Conservation (phyloP, 257 asterid genomes). For the Thymus quinquecostatus region DNA sequence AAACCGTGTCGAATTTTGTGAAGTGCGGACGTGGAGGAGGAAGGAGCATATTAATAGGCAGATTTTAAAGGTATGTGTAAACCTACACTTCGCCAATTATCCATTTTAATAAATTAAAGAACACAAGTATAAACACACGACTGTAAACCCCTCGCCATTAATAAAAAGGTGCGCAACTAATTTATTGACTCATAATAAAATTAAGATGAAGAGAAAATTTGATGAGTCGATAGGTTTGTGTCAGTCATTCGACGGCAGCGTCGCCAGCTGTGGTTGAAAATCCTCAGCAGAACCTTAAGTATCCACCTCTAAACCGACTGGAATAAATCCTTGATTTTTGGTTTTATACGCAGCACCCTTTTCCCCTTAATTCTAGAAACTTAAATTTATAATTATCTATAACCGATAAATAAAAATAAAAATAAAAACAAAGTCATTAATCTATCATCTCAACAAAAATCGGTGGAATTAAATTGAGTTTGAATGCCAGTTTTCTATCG, state of each 20-base stretch:
- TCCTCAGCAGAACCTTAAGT: slow-evolving; percentile 20
- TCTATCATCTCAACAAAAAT: neutral
- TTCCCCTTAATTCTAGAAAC: neutral
- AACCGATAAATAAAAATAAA: neutral
- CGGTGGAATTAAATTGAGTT: neutral
- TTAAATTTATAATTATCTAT: too few relatives aligned
- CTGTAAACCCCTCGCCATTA: slow-evolving; percentile 27
- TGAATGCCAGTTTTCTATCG: too few relatives aligned
- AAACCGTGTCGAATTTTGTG: too few relatives aligned
- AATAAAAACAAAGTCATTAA: neutral
- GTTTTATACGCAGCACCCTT: neutral
- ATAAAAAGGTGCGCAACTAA: neutral
- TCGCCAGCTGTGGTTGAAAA: slow-evolving; percentile 7
- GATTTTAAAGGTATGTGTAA: too few relatives aligned
- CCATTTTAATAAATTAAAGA: too few relatives aligned
- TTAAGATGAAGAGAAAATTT: neutral
- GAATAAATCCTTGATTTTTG: neutral
- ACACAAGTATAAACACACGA: too few relatives aligned
- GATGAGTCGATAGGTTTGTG: neutral
- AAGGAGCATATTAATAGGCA: too few relatives aligned
- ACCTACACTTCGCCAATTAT: too few relatives aligned
- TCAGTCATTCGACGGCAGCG: neutral
- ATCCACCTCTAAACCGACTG: too few relatives aligned
- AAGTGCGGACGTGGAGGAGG: too few relatives aligned
- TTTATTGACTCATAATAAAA: neutral